Base-by-base conservation (phyloP, 2,329 filamentous ascomycete genomes). In the Dactylellina cionopaga region DNA sequence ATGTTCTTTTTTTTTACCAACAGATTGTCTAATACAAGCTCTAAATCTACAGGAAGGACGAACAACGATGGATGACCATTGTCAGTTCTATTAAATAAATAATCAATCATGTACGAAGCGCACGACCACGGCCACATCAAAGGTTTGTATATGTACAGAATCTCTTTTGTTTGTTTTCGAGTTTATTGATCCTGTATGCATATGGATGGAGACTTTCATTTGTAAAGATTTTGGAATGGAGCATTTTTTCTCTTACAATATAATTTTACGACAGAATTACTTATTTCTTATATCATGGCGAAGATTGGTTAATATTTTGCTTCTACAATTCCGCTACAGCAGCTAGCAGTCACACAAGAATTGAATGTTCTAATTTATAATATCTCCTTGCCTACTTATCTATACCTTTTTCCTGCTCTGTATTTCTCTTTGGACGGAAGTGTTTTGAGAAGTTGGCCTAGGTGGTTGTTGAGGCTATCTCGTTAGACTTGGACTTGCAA, bases 41-140 rank as follows among this genome's bases (percentile, higher is more conserved):
- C 39, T 3, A 9, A 4, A 65, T 70, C 3, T 33, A 60, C 65
- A 88, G 85, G 76, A 87, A 85, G 76, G 92, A 96, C 76, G 90
- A 95, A 81, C 89, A 95, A 81, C 94, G 92, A 81, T 96, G 92
- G 92, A 87, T 89, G 81, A 86, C 88, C 15, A 92, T 90, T 1
- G 88, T 96, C 13, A 84, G 86, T 71, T 69, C 71, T 13, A 69
- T 70, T 24, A 74, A 68, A 65, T 65, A 52, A 55, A 51, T n/a
- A 5, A 44, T 10, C 7, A 9, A 19, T 19, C 19, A 37, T 33
- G 22, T 9, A n/a, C n/a, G n/a, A n/a, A n/a, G n/a, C n/a, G n/a
- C n/a, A n/a, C n/a, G n/a, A n/a, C n/a, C n/a, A n/a, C n/a, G n/a
- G n/a, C n/a, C n/a, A n/a, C n/a, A n/a, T n/a, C n/a, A 43, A n/a